A percentile compares a stretch with the other conserved stretches of the same genome.
Evolutionary conservation across 441 rosid genomes (phyloP).

Genomic region (Adansonia gregorii): DNA sequence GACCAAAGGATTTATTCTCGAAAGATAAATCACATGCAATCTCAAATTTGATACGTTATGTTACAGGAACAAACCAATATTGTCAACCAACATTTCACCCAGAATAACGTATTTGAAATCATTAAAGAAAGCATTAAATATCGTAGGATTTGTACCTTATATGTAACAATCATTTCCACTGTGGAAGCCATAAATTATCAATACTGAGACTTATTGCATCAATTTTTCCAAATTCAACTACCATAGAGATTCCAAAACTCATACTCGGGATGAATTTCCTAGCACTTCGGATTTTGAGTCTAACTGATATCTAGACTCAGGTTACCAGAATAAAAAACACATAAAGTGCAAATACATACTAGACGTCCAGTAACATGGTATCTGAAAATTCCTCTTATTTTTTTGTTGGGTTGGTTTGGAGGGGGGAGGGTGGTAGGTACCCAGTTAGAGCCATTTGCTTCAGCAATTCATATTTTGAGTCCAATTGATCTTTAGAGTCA

Average conservation of each 20-base stretch:
- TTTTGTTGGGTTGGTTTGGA: not conserved
- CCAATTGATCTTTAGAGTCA: not conserved
- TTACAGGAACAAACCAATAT: not conserved
- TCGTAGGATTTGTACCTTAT: not conserved
- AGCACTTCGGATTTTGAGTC: not conserved
- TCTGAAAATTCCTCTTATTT: constrained; percentile 34
- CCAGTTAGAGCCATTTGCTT: not conserved
- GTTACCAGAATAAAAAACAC: not conserved
- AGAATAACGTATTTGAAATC: not conserved
- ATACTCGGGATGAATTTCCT: not conserved
- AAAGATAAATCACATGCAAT: not conserved
- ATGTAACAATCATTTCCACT: not conserved
- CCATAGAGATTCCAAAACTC: not conserved
- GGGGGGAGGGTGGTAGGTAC: not conserved
- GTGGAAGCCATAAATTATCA: not conserved
- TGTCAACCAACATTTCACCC: constrained; percentile 2
- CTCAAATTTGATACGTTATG: not conserved
- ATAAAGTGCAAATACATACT: constrained; percentile 25
- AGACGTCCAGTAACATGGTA: constrained; percentile 30
- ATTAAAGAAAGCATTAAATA: not conserved
- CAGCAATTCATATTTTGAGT: not conserved
- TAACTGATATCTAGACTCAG: not conserved
- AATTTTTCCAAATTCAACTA: not conserved
- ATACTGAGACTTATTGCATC: not conserved
- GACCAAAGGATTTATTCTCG: not conserved